phyloP scores from a whole-genome alignment of 768 basidiomycete genomes.

The Kwoniella mangroviensis region DNA sequence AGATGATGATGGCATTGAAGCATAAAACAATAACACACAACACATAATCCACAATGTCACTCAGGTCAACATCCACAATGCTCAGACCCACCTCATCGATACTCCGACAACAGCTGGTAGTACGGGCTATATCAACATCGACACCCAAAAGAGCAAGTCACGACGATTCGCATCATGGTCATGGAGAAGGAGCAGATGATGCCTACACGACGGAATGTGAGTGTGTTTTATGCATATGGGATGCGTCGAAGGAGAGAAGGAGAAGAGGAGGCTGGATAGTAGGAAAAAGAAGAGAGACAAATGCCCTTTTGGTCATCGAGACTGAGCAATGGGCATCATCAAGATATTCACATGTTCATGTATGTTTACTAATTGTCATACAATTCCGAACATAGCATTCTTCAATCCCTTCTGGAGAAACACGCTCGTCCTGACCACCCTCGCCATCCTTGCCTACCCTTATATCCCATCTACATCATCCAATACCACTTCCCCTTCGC shows the following conservation, averaged over 20 bases:
- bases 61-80: constrained; percentile 15
- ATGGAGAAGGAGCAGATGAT: constrained; percentile 25
- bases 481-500: constrained; percentile 36
- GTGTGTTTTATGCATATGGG: constrained; percentile 5
- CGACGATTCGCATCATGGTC: constrained; percentile 32
- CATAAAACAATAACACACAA: background rate
- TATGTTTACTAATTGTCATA: too few species aligned
- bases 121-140: constrained; percentile 19
- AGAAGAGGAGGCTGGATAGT: background rate
- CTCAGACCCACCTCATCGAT: constrained; percentile 13
- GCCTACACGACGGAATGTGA: constrained; percentile 38
- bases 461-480: constrained; percentile 53
- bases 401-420: constrained; percentile 56
- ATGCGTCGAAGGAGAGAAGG: background rate
- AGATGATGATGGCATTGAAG: background rate
- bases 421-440: constrained; percentile 48
- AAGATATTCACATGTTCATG: too few species aligned
- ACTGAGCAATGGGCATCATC: too few species aligned
- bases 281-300: background rate
- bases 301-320: too few species aligned
- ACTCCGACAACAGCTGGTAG: background rate
- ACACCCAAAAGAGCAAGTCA: constrained; percentile 23
- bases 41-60: constrained; percentile 12
- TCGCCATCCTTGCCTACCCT: constrained; percentile 48
- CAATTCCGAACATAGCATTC: constrained; percentile 49